Percentiles rank a stretch among this genome's conserved stretches.
Evolutionary conservation across 805 yeast species (phyloP).

Genomic region (Metschnikowia lunata): DNA sequence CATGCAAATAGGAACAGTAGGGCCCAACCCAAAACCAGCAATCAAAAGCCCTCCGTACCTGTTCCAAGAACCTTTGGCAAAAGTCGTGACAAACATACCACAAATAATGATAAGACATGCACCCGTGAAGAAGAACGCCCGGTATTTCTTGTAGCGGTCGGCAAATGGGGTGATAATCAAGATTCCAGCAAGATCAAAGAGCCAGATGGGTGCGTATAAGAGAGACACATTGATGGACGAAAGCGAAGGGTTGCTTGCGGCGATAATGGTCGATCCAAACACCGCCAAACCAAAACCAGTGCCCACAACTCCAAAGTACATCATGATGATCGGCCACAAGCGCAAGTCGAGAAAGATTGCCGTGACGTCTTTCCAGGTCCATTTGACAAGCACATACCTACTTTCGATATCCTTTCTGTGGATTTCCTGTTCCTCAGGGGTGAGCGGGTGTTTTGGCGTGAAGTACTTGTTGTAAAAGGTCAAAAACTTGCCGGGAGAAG

Average conservation of each 20-base stretch:
- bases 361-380: constrained; percentile 59
- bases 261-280: constrained; percentile 75
- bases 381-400: constrained; percentile 43
- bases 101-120: constrained; percentile 65
- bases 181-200: constrained; percentile 76
- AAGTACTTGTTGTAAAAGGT: constrained; percentile 22
- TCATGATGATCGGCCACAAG: constrained; percentile 75
- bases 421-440: constrained; percentile 44
- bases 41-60: constrained; percentile 76
- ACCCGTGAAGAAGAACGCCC: constrained; percentile 59
- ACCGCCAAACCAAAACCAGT: constrained; percentile 85
- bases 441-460: constrained; percentile 47
- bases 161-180: constrained; percentile 74
- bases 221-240: constrained; percentile 67
- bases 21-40: constrained; percentile 85
- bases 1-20: constrained; percentile 87
- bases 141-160: constrained; percentile 55
- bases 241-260: constrained; percentile 56
- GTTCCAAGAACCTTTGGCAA: constrained; percentile 68
- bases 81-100: constrained; percentile 75
- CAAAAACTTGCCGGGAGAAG: constrained; percentile 14
- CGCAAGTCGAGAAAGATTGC: constrained; percentile 57
- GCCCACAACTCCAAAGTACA: constrained; percentile 93
- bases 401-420: constrained; percentile 59
- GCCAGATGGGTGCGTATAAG: constrained; percentile 86